A percentile compares a stretch with the other conserved stretches of the same genome.
These are phyloP conservation scores for Dicorynia guianensis DNA, from an alignment of 306 rosid species.

Conservation along the genomic window DNA sequence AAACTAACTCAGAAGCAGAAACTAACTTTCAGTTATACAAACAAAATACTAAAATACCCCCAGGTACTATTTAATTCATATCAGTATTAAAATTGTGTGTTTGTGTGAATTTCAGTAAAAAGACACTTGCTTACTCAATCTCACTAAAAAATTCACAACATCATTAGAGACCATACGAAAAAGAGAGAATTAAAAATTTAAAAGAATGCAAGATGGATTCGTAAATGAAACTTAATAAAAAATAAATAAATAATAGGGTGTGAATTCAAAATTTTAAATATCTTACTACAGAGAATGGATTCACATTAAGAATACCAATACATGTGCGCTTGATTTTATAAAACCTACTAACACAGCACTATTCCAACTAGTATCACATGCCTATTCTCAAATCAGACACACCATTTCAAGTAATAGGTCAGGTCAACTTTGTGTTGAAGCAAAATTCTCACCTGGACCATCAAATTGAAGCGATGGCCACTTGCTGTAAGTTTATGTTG, in stretches of 20 bases:
- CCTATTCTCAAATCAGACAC: constrained; percentile 28
- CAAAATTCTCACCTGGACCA: constrained; percentile 90
- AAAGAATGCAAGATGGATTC: neutral
- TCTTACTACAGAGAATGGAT: neutral
- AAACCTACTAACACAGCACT: constrained; percentile 16
- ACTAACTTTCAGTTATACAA: no score
- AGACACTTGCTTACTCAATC: constrained; percentile 21
- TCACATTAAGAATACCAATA: constrained; percentile 10
- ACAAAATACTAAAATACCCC: no score
- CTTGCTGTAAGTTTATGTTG: constrained; percentile 93
- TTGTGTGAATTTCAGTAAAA: neutral
- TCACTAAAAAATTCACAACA: constrained; percentile 15
- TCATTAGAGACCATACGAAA: constrained; percentile 19
- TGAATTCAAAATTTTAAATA: neutral
- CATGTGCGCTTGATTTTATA: neutral
- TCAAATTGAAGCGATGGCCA: constrained; percentile 97
- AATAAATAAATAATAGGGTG: neutral
- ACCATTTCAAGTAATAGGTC: constrained; percentile 18
- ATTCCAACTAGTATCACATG: constrained; percentile 18
- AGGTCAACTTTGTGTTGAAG: neutral
- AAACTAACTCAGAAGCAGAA: no score
- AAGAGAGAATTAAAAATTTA: constrained; percentile 19
- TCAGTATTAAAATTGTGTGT: constrained; percentile 15
- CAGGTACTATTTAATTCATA: no score
- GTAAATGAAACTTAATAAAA: constrained; percentile 28